A percentile compares a stretch with the other conserved stretches of the same genome.
Evolutionary conservation across 768 basidiomycete species (phyloP).

Genomic region (Lactifluus subvellereus): DNA sequence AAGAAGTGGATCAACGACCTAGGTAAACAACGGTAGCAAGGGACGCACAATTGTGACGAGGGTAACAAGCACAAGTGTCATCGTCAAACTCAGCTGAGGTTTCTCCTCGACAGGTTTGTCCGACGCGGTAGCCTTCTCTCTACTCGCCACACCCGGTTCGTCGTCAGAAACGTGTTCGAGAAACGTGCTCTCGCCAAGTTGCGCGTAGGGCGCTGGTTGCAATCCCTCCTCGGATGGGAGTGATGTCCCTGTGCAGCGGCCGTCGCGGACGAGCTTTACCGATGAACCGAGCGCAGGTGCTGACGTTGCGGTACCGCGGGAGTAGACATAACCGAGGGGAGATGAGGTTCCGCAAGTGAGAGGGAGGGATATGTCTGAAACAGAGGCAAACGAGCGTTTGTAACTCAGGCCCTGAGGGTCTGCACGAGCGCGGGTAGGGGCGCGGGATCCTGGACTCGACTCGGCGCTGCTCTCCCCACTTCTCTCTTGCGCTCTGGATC

Average conservation of each 20-base stretch:
- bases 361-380: conserved; percentile 19
- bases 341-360: conserved; percentile 7
- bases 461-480: conserved; percentile 2
- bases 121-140: neutral
- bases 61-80: conserved; percentile 16
- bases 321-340: conserved; percentile 15
- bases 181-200: conserved; percentile 2
- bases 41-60: conserved; percentile 20
- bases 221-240: conserved; percentile 18
- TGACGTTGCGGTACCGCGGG: conserved; percentile 11
- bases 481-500: conserved; percentile 1
- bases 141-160: neutral
- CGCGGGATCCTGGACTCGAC: neutral
- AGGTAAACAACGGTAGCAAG: neutral
- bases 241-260: conserved; percentile 18
- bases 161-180: conserved; percentile 7
- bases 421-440: neutral
- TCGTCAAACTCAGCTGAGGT: conserved; percentile 19
- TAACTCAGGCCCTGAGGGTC: neutral
- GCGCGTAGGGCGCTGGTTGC: neutral
- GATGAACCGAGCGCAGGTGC: conserved; percentile 22
- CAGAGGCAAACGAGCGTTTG: conserved; percentile 10
- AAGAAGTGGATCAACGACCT: neutral
- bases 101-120: conserved; percentile 7
- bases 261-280: conserved; percentile 23